Evolutionary conservation across 495 filamentous ascomycete genomes (phyloP).

Genomic region (Penicillium cataractarum): DNA sequence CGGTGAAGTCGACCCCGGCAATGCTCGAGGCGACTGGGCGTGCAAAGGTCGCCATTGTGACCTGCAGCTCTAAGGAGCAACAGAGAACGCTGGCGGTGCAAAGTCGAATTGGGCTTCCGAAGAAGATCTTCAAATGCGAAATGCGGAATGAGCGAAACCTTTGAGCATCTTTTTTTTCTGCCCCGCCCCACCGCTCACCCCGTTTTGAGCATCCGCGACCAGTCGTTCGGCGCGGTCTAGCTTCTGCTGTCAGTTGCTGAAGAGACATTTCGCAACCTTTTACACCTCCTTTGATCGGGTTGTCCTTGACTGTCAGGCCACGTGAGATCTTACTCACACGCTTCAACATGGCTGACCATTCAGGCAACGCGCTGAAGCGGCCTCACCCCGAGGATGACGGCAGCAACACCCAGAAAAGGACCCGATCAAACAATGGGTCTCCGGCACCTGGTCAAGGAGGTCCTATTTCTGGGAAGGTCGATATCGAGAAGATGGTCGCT

Average conservation of each 20-base stretch:
- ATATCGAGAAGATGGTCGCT: constrained; percentile 64
- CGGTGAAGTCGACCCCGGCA: constrained; percentile 84
- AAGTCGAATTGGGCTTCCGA: constrained; percentile 30
- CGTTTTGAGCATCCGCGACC: constrained; percentile 19
- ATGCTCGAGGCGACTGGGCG: constrained; percentile 86
- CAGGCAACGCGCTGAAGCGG: constrained; percentile 58
- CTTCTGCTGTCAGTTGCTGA: background rate
- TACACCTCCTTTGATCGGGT: constrained; percentile 1
- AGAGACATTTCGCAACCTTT: background rate
- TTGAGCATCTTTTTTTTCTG: constrained; percentile 40
- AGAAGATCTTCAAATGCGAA: constrained; percentile 31
- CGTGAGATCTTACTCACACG: constrained; percentile 10
- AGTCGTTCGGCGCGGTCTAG: background rate
- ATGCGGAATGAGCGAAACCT: constrained; percentile 33
- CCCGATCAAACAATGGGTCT: constrained; percentile 63
- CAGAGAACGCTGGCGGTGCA: constrained; percentile 42
- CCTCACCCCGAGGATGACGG: constrained; percentile 59
- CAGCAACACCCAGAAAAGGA: constrained; percentile 58
- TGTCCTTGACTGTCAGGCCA: constrained; percentile 2
- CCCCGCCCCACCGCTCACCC: constrained; percentile 28
- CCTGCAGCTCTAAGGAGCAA: constrained; percentile 50
- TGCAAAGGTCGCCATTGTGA: constrained; percentile 73
- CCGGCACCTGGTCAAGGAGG: constrained; percentile 49
- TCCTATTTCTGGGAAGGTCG: constrained; percentile 46
- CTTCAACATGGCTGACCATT: constrained; percentile 55